These are phyloP conservation scores for Phytopythium sindhum DNA, from an alignment of 352 stramenopile genomes.

Conservation along the genomic window DNA sequence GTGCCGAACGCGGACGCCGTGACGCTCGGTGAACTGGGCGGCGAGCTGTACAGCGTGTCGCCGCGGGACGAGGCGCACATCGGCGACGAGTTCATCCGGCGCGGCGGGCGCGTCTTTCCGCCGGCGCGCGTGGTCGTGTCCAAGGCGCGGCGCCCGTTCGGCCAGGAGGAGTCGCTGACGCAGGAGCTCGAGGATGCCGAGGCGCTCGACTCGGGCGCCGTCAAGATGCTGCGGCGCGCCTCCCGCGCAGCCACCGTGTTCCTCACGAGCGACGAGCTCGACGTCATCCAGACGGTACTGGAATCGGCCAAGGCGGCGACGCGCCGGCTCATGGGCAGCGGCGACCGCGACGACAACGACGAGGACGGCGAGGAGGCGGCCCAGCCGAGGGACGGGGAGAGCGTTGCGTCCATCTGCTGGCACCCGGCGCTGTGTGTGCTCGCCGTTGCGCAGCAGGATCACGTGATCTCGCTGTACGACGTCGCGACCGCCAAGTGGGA, in stretches of 20 bases:
- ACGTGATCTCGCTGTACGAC: slow-evolving; percentile 67
- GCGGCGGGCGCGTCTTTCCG: slow-evolving; percentile 50
- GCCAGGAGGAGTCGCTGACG: slow-evolving; percentile 55
- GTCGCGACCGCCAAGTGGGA: slow-evolving; percentile 56
- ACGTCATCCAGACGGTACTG: slow-evolving; percentile 36
- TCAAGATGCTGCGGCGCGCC: slow-evolving; percentile 37
- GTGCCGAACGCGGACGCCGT: slow-evolving; percentile 60
- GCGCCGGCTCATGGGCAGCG: slow-evolving; percentile 21
- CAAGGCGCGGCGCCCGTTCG: slow-evolving; percentile 55
- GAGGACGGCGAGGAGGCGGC: slow-evolving; percentile 9
- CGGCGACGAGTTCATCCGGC: slow-evolving; percentile 62
- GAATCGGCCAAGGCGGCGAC: slow-evolving; percentile 14
- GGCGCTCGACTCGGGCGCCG: slow-evolving; percentile 32
- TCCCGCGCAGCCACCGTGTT: slow-evolving; percentile 28
- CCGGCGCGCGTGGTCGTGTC: slow-evolving; percentile 45
- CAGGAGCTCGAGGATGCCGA: slow-evolving; percentile 36
- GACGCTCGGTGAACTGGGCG: slow-evolving; percentile 71
- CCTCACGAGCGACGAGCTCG: slow-evolving; percentile 60
- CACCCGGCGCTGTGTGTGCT: slow-evolving; percentile 51
- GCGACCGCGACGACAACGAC: slow-evolving; percentile 23
- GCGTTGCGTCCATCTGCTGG: slow-evolving; percentile 56
- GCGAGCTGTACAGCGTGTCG: slow-evolving; percentile 71
- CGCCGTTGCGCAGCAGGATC: slow-evolving; percentile 67
- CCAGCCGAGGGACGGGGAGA: slow-evolving; percentile 29
- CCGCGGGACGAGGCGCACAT: slow-evolving; percentile 50